Evolutionary conservation across 805 yeast species (phyloP), one percentile per base, ranked within the genome.

Genomic region (Candida chauliodis): DNA sequence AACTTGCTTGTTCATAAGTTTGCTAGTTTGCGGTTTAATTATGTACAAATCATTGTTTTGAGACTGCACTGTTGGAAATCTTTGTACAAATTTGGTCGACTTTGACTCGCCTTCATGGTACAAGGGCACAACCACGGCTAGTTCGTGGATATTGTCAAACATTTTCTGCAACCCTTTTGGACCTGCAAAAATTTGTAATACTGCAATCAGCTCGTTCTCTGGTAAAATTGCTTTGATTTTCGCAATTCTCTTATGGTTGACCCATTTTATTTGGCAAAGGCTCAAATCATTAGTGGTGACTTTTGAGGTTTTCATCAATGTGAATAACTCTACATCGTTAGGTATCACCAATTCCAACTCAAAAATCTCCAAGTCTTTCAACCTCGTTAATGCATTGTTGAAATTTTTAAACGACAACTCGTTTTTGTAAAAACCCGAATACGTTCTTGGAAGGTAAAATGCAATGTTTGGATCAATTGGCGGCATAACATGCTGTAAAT

Each of bases 401-500:
- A 76, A 91, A 55, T 79, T 81, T 37, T 53, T 41, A 37, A 89
- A 71, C 42, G 69, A 68, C 29, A 91, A 56, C 2, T 71, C 67
- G 52, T 79, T 76, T 27, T 64, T 68, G 57, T 83, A 78, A 51
- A 83, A 88, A 0, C 87, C 83, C 0, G 96, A 90, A 52, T 88
- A 85, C n/a, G 83, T 77, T 21, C 95, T 75, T 0, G 99, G 99
- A 34, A 91, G 66, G 32, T 88, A 78, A 42, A 87, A 71, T 11
- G 93, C 90, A 16, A 83, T 77, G 46, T 78, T 72, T 24, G 84
- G 83, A 44, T 86, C 90, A 44, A 91, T 65, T 2, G 95, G 86
- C 3, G 97, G 98, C 21, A 77, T 72, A 15, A 91, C 76, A 61
- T 86, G 96, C 59, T 93, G 99, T 46, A 85, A 82, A 43, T 78